phyloP scores from a whole-genome alignment of 2,329 filamentous ascomycete species.

The Alternaria ethzedia region DNA sequence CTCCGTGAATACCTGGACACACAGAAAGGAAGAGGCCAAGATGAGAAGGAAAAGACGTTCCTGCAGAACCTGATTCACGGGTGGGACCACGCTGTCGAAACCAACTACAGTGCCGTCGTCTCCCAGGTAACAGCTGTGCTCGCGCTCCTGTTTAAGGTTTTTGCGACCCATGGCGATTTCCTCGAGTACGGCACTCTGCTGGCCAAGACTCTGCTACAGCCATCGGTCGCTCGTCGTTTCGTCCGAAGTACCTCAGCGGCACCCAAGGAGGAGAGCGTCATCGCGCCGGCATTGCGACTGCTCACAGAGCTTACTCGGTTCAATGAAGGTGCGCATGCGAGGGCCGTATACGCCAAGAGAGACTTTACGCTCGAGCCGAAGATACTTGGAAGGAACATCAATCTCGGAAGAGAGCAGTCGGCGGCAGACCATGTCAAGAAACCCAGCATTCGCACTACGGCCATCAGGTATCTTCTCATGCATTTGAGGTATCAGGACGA shows the following conservation, averaged over 20 bases:
- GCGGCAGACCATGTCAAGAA: conserved; percentile 69
- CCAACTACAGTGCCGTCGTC: conserved; percentile 80
- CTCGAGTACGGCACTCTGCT: conserved; percentile 77
- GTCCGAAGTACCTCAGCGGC: conserved; percentile 79
- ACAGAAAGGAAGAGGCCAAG: conserved; percentile 57
- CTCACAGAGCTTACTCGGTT: conserved; percentile 85
- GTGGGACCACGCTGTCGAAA: conserved; percentile 82
- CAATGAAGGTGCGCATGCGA: conserved; percentile 82
- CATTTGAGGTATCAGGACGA: conserved; percentile 79
- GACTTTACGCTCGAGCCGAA: conserved; percentile 75
- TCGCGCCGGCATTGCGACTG: conserved; percentile 85
- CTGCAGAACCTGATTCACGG: conserved; percentile 83
- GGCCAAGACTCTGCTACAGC: conserved; percentile 81
- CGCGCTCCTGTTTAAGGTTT: conserved; percentile 78
- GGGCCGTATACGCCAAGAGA: conserved; percentile 76
- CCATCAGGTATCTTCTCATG: conserved; percentile 79
- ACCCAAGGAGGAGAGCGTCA: conserved; percentile 84
- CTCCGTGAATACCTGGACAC: conserved; percentile 72
- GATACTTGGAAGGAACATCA: conserved; percentile 79
- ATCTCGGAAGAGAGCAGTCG: conserved; percentile 63
- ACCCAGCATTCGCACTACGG: conserved; percentile 82
- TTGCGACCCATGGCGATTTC: conserved; percentile 77
- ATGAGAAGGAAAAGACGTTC: conserved; percentile 67
- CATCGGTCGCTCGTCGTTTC: conserved; percentile 79
- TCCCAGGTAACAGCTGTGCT: conserved; percentile 82